A percentile compares a stretch with the other conserved stretches of the same genome.
These are phyloP conservation scores for Juncus effusus DNA, from an alignment of 176 grass and related monocot species.

Conservation along the genomic window DNA sequence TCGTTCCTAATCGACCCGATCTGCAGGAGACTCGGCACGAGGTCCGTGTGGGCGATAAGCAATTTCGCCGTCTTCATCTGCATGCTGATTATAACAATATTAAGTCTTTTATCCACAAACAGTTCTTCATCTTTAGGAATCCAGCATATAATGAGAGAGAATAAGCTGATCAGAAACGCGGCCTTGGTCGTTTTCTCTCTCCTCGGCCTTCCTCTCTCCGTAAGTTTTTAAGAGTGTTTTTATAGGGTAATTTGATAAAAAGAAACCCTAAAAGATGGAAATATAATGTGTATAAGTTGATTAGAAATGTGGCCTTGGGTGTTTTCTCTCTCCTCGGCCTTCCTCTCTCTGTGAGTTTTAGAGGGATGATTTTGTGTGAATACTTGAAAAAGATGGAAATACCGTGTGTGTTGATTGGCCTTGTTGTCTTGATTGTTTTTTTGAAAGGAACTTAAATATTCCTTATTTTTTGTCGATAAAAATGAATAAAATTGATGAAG, in stretches of 20 bases:
- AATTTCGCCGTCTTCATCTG: constrained; percentile 93
- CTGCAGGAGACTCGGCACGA: constrained; percentile 74
- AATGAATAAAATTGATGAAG: neutral
- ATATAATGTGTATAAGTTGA: constrained; percentile 29
- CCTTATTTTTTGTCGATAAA: no score
- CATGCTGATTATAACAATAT: constrained; percentile 74
- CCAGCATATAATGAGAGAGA: constrained; percentile 71
- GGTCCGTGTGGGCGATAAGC: constrained; percentile 87
- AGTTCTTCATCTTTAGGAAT: constrained; percentile 40
- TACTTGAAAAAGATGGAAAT: no score
- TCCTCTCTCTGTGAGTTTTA: constrained; percentile 72
- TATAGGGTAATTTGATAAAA: no score
- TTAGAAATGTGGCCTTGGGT: constrained; percentile 55
- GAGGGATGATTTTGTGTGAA: neutral
- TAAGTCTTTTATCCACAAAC: constrained; percentile 65
- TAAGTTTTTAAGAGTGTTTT: constrained; percentile 30
- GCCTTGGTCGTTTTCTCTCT: constrained; percentile 82
- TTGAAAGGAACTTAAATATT: neutral
- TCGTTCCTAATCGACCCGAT: constrained; percentile 89
- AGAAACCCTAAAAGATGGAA: no score
- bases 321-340: constrained; percentile 89
- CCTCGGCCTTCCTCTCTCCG: constrained; percentile 87
- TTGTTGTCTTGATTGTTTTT: constrained; percentile 61
- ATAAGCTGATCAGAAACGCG: constrained; percentile 48
- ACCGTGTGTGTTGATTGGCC: constrained; percentile 29